These are phyloP conservation scores for Colletotrichum chlorophyti DNA, from an alignment of 2,329 filamentous ascomycete species.

Conservation along the genomic window DNA sequence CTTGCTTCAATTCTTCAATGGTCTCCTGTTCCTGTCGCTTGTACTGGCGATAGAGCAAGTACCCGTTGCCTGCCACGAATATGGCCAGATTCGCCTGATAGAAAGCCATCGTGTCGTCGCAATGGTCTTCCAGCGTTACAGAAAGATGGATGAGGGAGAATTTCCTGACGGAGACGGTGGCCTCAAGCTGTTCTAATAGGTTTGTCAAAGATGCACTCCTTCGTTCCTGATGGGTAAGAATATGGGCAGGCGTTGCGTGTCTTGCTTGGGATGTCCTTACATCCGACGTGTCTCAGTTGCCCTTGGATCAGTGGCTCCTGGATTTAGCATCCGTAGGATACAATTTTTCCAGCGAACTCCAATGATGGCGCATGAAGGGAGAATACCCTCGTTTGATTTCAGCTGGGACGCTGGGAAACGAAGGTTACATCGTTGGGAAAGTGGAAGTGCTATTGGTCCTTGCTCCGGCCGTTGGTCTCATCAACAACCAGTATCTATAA, in stretches of 20 bases:
- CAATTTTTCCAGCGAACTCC: neutral
- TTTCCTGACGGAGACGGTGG: constrained; percentile 3
- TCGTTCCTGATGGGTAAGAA: constrained; percentile 9
- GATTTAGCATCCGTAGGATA: neutral
- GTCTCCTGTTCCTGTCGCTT: constrained; percentile 13
- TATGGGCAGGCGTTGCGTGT: constrained; percentile 10
- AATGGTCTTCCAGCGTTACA: neutral
- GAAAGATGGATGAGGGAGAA: neutral
- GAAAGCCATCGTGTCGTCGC: constrained; percentile 30
- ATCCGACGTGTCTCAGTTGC: constrained; percentile 20
- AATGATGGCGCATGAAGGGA: neutral
- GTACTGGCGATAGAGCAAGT: constrained; percentile 34
- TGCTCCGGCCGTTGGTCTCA: neutral
- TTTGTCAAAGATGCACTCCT: neutral
- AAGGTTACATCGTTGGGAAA: neutral
- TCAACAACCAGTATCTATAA: neutral
- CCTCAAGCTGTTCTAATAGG: constrained; percentile 15
- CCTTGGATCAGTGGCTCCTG: neutral
- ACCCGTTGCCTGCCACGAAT: constrained; percentile 32
- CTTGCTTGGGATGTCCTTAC: constrained; percentile 12
- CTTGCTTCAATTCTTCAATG: constrained; percentile 17
- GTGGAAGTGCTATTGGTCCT: neutral
- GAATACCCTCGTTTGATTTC: too few species aligned
- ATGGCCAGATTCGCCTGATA: constrained; percentile 34
- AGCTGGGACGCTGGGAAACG: neutral